These are phyloP conservation scores for Aspergillus sp. DNA, from an alignment of 2,329 filamentous ascomycete species.

Conservation along the genomic window DNA sequence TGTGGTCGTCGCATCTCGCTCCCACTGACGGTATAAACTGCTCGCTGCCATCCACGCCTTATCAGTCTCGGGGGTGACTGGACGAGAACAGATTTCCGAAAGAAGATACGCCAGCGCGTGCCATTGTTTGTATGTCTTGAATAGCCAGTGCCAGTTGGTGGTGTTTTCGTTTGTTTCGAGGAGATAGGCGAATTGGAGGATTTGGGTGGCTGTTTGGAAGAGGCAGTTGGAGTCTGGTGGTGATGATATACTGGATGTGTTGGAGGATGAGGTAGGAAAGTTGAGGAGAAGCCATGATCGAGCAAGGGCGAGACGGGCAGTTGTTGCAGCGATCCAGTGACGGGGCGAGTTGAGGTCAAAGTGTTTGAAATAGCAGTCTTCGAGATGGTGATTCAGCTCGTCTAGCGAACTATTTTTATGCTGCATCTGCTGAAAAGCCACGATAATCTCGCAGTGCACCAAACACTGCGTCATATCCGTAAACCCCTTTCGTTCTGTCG, in stretches of 20 bases:
- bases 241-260: not conserved
- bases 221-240: slow-evolving; percentile 29
- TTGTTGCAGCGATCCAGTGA: slow-evolving; percentile 4
- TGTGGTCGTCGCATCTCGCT: slow-evolving; percentile 1
- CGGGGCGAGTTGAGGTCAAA: slow-evolving; percentile 6
- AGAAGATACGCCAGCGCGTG: slow-evolving; percentile 58
- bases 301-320: slow-evolving; percentile 10
- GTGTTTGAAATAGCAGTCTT: slow-evolving; percentile 6
- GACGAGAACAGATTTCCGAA: slow-evolving; percentile 55
- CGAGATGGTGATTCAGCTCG: slow-evolving; percentile 20
- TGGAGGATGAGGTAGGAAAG: slow-evolving; percentile 4
- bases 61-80: slow-evolving; percentile 48
- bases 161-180: slow-evolving; percentile 58
- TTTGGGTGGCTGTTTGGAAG: slow-evolving; percentile 64
- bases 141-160: slow-evolving; percentile 58
- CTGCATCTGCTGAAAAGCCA: slow-evolving; percentile 15
- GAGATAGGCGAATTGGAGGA: slow-evolving; percentile 63
- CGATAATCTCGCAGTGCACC: slow-evolving; percentile 48
- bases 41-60: slow-evolving; percentile 56
- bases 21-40: slow-evolving; percentile 21
- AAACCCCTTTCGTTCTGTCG: slow-evolving; percentile 40
- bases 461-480: slow-evolving; percentile 48
- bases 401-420: slow-evolving; percentile 1
- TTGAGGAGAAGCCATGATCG: slow-evolving; percentile 14
- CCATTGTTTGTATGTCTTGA: slow-evolving; percentile 59